Conservation (phyloP, 768 basidiomycete species). For the Mrakia gelida region DNA sequence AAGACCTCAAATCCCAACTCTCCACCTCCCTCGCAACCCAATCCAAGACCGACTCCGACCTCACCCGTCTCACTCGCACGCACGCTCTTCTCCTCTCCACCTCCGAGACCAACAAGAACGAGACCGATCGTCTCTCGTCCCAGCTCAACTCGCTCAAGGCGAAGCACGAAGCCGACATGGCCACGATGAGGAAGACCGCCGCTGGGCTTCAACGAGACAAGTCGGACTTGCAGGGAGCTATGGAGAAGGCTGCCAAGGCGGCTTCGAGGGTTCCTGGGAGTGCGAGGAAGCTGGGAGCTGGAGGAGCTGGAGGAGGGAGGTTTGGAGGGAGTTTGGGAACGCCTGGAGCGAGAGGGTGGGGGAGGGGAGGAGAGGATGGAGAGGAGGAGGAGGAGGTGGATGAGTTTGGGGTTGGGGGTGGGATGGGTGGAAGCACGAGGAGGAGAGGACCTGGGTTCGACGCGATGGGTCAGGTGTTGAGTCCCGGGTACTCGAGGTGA, state of each 20-base stretch:
- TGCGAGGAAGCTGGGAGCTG: conserved; percentile 22
- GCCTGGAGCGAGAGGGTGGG: conserved; percentile 25
- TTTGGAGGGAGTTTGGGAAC: conserved; percentile 9
- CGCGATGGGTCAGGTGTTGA: conserved; percentile 40
- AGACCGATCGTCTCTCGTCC: conserved; percentile 64
- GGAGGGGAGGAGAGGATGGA: conserved; percentile 31
- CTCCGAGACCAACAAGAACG: conserved; percentile 80
- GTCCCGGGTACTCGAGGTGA: conserved; percentile 34
- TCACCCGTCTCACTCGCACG: conserved; percentile 70
- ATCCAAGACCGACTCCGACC: conserved; percentile 72
- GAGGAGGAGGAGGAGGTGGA: conserved; percentile 43
- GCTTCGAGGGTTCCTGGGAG: conserved; percentile 17
- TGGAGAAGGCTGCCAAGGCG: conserved; percentile 63
- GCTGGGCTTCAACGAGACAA: conserved; percentile 88
- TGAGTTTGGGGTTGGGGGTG: conserved; percentile 46
- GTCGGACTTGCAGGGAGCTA: conserved; percentile 74
- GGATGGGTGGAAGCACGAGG: conserved; percentile 38
- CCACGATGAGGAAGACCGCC: conserved; percentile 78
- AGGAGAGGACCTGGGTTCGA: conserved; percentile 43
- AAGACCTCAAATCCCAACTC: conserved; percentile 73
- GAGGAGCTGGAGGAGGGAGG: conserved; percentile 11
- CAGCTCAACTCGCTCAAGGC: conserved; percentile 68
- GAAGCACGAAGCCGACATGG: conserved; percentile 93
- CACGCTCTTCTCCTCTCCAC: conserved; percentile 69
- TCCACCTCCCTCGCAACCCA: conserved; percentile 61